Evolutionary conservation across 2,329 filamentous ascomycete genomes (phyloP).

Genomic region (Septoria linicola): DNA sequence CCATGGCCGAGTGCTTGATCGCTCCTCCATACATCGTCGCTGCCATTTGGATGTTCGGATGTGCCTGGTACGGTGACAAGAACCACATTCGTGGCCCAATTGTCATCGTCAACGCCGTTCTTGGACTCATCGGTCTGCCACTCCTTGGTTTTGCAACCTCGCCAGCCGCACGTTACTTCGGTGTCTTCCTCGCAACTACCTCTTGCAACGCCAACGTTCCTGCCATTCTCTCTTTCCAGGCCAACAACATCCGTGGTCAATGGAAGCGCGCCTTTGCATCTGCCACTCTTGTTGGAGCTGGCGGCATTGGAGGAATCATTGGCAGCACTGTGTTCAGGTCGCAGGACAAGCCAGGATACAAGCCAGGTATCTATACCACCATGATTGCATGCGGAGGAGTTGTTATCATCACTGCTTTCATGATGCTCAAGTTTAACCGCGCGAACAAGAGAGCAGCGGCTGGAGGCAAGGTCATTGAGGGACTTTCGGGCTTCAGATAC

Average conservation of each 20-base stretch:
- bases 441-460: conserved; percentile 39
- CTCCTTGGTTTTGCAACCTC: conserved; percentile 36
- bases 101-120: conserved; percentile 38
- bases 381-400: conserved; percentile 34
- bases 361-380: conserved; percentile 37
- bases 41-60: conserved; percentile 35
- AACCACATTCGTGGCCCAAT: conserved; percentile 38
- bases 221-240: conserved; percentile 72
- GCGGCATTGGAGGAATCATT: conserved; percentile 72
- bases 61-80: conserved; percentile 36
- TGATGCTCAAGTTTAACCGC: conserved; percentile 36
- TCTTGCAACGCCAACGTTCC: conserved; percentile 60
- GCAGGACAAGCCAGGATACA: conserved; percentile 37
- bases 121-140: conserved; percentile 37
- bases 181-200: conserved; percentile 40
- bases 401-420: conserved; percentile 33
- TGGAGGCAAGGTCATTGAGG: conserved; percentile 40
- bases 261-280: conserved; percentile 80
- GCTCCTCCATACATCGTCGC: conserved; percentile 40
- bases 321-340: conserved; percentile 37
- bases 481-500: conserved; percentile 39
- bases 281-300: conserved; percentile 71
- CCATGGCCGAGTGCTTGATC: conserved; percentile 36
- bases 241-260: conserved; percentile 81
- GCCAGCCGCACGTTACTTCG: conserved; percentile 36